phyloP scores from a whole-genome alignment of 371 early-diverging fungal species.

The Mucor circinelloides region DNA sequence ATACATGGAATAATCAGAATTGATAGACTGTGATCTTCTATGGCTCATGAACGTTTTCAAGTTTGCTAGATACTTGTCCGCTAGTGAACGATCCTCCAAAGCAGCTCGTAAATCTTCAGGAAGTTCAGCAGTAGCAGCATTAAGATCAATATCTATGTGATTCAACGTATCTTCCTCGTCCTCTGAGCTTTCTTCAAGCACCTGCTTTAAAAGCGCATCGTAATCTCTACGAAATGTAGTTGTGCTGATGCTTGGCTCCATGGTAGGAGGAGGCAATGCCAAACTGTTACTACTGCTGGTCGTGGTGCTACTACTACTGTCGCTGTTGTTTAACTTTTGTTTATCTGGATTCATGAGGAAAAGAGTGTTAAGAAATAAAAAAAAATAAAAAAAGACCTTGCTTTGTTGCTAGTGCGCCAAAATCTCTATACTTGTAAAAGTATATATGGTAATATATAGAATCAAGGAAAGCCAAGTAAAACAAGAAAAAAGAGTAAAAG shows the following conservation, averaged over 20 bases:
- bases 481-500: neutral
- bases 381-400: neutral
- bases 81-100: constrained; percentile 53
- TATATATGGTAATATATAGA: neutral
- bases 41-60: constrained; percentile 53
- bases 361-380: neutral
- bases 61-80: constrained; percentile 52
- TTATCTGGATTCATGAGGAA: neutral
- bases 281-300: neutral
- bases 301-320: neutral
- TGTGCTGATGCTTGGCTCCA: constrained; percentile 46
- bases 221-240: constrained; percentile 56
- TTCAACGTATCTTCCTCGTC: constrained; percentile 39
- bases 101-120: constrained; percentile 58
- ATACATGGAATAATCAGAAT: constrained; percentile 49
- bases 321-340: neutral
- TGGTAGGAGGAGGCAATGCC: constrained; percentile 5
- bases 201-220: constrained; percentile 61
- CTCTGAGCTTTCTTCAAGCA: constrained; percentile 55
- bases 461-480: neutral
- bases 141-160: constrained; percentile 41
- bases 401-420: neutral
- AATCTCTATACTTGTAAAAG: neutral
- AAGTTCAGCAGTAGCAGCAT: constrained; percentile 49
- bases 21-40: constrained; percentile 45